Evolutionary conservation across 768 basidiomycete genomes (phyloP), one percentile per base, ranked within the genome.

Genomic region (Rhizopogon sp.): DNA sequence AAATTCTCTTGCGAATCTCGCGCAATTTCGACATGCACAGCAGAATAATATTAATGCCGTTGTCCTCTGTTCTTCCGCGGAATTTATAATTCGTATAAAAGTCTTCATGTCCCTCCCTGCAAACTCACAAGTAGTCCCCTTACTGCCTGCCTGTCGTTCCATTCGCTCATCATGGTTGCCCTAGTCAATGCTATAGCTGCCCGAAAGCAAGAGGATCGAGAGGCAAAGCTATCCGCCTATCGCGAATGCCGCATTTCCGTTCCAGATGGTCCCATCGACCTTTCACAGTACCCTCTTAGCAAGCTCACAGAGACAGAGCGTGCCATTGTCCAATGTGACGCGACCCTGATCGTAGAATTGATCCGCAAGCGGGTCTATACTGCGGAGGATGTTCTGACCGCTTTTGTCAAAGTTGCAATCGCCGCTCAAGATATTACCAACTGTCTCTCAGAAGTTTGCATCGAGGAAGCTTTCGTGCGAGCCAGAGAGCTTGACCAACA

Each of bases 381-480:
- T 39, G 56, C 66, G 31, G 58, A 61, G 39, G 53, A 70, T 35
- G 65, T 65, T 35, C 56, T 70, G 50, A 59, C 33, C 22, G 68
- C 70, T 55, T 50, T 58, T n/a, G 60, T 68, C 57, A 65, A 53
- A 29, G 65, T 60, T 39, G 66, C 69, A 1, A 52, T 66, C 50
- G 61, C 60, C 6, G 60, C 69, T n/a, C 71, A 70, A 49, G 60
- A 70, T 35, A 55, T 63, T 52, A 78, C 78, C 6, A 80, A 80
- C 58, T 83, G 82, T 60, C 65, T 83, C 20, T 79, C 81, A 14
- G 82, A 85, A 56, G 78, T 84, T 47, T 83, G 82, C 57, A 71
- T 83, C 56, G 76, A 79, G 20, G 72, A 78, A n/a, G 79, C 75
- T 3, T 65, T 81, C 42, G 57, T 64, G 50, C 70, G 75, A 41